phyloP scores from a whole-genome alignment of 1,284 basidiomycete species.

The Mycena citricolor region DNA sequence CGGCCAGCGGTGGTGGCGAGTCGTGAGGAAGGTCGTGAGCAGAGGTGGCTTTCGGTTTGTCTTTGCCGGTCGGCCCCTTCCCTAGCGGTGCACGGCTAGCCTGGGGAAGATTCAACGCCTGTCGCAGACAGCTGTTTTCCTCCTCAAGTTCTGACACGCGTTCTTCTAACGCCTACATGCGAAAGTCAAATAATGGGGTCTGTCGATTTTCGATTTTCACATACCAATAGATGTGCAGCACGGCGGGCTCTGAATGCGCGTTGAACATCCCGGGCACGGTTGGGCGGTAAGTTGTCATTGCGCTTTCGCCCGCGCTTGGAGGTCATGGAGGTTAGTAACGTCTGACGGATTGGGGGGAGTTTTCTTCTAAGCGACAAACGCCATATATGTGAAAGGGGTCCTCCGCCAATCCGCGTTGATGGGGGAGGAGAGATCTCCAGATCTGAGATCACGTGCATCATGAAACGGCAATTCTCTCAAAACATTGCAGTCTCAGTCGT shows the following conservation, averaged over 20 bases:
- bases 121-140: slow-evolving; percentile 79
- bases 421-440: slow-evolving; percentile 22
- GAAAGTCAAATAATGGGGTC: slow-evolving; percentile 30
- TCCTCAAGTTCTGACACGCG: slow-evolving; percentile 82
- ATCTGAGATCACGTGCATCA: too few relatives aligned
- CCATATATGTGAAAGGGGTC: slow-evolving; percentile 41
- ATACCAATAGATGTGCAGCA: slow-evolving; percentile 83
- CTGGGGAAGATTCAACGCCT: slow-evolving; percentile 74
- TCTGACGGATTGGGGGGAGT: slow-evolving; percentile 22
- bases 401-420: slow-evolving; percentile 31
- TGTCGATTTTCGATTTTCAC: slow-evolving; percentile 32
- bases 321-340: slow-evolving; percentile 51
- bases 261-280: slow-evolving; percentile 90
- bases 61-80: slow-evolving; percentile 81
- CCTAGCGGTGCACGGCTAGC: slow-evolving; percentile 70
- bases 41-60: slow-evolving; percentile 58
- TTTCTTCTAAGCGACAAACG: slow-evolving; percentile 15
- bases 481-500: too few relatives aligned
- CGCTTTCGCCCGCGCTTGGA: slow-evolving; percentile 88
- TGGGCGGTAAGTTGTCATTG: slow-evolving; percentile 90
- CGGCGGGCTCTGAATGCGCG: slow-evolving; percentile 88
- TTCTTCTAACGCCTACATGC: slow-evolving; percentile 71
- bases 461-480: too few relatives aligned
- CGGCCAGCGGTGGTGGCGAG: slow-evolving; percentile 21
- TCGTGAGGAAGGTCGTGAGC: slow-evolving; percentile 12